Evolutionary conservation across 139 green algal species (phyloP), one percentile per base, ranked within the genome.

Genomic region (Tetradesmus obliquus): DNA sequence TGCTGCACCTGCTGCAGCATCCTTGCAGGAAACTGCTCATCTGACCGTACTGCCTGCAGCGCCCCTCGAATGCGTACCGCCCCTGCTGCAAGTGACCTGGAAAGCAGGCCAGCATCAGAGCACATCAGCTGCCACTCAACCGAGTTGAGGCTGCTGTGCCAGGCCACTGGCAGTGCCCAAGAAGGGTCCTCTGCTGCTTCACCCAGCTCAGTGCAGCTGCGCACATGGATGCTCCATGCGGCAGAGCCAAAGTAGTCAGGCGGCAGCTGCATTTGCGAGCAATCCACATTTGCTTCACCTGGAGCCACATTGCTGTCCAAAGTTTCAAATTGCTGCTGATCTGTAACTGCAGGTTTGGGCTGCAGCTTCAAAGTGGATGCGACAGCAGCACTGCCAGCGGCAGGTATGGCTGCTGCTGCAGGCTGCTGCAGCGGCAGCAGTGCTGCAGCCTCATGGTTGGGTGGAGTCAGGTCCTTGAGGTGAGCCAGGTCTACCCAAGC

Each of bases 1-100:
- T 87, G 55, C 9, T 87, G 55, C 13, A 87, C 51, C 82, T 87
- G 82, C 82, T 62, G 82, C 55, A 87, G 55, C 55, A 87, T n/a
- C 55, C 17, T 87, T 24, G 20, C 55, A 74, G 82, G 60, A 13
- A 87, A 87, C 6, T 17, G 54, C 9, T 57, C 19, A 53, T 87
- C 82, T 72, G n/a, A 3, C 22, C 82, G 60, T 60, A 87, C 32
- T 3, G 82, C 55, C 19, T 87, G 82, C 55, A 87, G 82, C 74
- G 82, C 82, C 24, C 54, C 55, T 55, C 82, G 55, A 3, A 87
- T 87, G 8, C 82, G 60, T 1, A 72, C 20, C n/a, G 82, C 82
- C 5, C 82, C 82, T 17, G 82, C 82, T 19, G 82, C 82, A 3
- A 87, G 51, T 55, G 82, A 87, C 55, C 62, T 71, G 54, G 24